Evolutionary conservation across 2,329 filamentous ascomycete species (phyloP).

Genomic region (Periconia sp.): DNA sequence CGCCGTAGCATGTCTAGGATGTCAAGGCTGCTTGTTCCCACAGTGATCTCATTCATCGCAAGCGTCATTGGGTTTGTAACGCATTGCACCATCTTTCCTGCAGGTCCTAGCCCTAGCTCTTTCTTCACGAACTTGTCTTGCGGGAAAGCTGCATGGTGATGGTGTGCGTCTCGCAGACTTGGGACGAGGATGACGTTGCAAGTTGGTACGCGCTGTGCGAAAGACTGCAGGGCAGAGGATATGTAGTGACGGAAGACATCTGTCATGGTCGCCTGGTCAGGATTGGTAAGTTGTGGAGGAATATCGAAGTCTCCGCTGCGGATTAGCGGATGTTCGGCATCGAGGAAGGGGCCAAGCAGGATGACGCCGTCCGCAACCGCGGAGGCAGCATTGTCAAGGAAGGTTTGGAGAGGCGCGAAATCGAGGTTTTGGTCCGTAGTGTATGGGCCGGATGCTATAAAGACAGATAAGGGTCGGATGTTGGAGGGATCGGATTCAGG

Average conservation of each 20-base stretch:
- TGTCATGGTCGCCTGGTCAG: conserved; percentile 78
- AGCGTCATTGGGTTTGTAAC: conserved; percentile 92
- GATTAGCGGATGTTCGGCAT: conserved; percentile 87
- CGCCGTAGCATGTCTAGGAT: conserved; percentile 79
- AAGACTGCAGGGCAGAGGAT: conserved; percentile 72
- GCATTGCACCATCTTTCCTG: conserved; percentile 70
- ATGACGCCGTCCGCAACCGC: conserved; percentile 79
- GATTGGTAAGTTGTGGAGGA: conserved; percentile 49
- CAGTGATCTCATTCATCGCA: conserved; percentile 82
- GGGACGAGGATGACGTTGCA: conserved; percentile 85
- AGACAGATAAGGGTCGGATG: conserved; percentile 71
- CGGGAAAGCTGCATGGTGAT: conserved; percentile 86
- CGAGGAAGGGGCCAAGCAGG: conserved; percentile 86
- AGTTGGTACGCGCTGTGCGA: conserved; percentile 73
- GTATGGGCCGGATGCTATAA: conserved; percentile 86
- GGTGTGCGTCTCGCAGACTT: conserved; percentile 80
- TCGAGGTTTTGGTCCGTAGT: conserved; percentile 91
- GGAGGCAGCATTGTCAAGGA: conserved; percentile 79
- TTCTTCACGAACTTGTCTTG: conserved; percentile 72
- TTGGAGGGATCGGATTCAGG: conserved; percentile 59
- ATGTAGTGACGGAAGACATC: conserved; percentile 86
- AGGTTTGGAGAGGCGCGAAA: conserved; percentile 82
- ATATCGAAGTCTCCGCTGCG: conserved; percentile 60
- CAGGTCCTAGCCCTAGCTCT: conserved; percentile 73
- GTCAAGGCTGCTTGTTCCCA: conserved; percentile 85